These are phyloP conservation scores for Fomitopsis pulvina DNA, from an alignment of 768 basidiomycete species.

Conservation along the genomic window DNA sequence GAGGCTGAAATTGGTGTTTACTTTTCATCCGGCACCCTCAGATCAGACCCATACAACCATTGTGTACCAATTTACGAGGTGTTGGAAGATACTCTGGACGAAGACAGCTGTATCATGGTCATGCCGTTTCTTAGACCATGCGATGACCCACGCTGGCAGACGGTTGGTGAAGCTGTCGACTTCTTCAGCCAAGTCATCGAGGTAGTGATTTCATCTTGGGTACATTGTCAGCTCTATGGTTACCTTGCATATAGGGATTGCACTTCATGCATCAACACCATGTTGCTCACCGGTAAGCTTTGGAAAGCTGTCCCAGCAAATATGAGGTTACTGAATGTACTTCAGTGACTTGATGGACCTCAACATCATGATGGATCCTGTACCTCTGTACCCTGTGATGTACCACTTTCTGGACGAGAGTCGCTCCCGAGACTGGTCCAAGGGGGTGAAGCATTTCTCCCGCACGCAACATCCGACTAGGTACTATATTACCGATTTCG, in stretches of 20 bases:
- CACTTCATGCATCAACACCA: slow-evolving; percentile 30
- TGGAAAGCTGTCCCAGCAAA: not conserved
- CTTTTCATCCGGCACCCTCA: slow-evolving; percentile 16
- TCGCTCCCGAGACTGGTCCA: not conserved
- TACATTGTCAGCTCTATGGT: not conserved
- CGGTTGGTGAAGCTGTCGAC: slow-evolving; percentile 29
- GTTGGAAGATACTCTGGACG: slow-evolving; percentile 8
- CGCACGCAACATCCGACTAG: slow-evolving; percentile 17
- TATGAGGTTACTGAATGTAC: not conserved
- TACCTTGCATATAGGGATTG: slow-evolving; percentile 20
- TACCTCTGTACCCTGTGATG: slow-evolving; percentile 11
- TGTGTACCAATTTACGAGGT: slow-evolving; percentile 19
- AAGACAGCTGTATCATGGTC: slow-evolving; percentile 20
- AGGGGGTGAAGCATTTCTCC: slow-evolving; percentile 1
- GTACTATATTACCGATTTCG: slow-evolving; percentile 22
- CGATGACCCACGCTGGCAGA: slow-evolving; percentile 26
- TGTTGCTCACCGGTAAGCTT: slow-evolving; percentile 29
- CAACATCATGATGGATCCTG: slow-evolving; percentile 15
- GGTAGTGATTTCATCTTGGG: slow-evolving; percentile 8
- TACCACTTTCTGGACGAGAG: slow-evolving; percentile 8
- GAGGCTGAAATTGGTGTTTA: slow-evolving; percentile 21
- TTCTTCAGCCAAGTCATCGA: slow-evolving; percentile 28
- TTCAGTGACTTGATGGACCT: slow-evolving; percentile 5
- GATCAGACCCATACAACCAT: slow-evolving; percentile 21
- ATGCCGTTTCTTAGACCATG: slow-evolving; percentile 25